These are phyloP conservation scores for Debaryomycetaceae sp. DNA, from an alignment of 1,139 yeast genomes.

Conservation along the genomic window DNA sequence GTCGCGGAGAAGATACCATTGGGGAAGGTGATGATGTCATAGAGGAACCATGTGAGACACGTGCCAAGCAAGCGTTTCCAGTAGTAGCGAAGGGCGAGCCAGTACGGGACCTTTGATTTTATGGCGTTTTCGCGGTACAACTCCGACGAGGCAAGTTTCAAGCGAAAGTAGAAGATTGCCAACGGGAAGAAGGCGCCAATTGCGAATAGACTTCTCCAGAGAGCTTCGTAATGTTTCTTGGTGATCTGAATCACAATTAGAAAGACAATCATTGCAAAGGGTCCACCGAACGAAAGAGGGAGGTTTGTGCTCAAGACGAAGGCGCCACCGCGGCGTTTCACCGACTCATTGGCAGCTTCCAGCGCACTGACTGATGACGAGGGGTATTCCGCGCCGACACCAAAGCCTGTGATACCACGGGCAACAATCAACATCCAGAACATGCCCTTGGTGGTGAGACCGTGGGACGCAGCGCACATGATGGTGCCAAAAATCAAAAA, in stretches of 20 bases:
- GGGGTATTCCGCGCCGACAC: constrained; percentile 72
- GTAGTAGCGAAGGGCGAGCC: constrained; percentile 40
- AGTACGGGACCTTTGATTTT: constrained; percentile 40
- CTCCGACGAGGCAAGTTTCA: constrained; percentile 58
- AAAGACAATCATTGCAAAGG: constrained; percentile 59
- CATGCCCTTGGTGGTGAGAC: constrained; percentile 39
- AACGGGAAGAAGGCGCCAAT: constrained; percentile 70
- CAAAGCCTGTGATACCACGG: constrained; percentile 63
- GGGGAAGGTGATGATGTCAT: constrained; percentile 57
- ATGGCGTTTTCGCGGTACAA: constrained; percentile 45
- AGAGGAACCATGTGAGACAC: constrained; percentile 52
- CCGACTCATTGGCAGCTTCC: constrained; percentile 60
- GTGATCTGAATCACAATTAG: constrained; percentile 57
- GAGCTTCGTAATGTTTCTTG: constrained; percentile 37
- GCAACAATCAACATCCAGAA: constrained; percentile 67
- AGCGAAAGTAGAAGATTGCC: constrained; percentile 59
- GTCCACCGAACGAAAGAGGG: constrained; percentile 68
- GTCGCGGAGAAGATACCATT: constrained; percentile 49
- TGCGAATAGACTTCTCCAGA: constrained; percentile 71
- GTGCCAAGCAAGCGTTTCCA: constrained; percentile 48
- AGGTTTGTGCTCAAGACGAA: constrained; percentile 60
- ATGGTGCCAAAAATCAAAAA: constrained; percentile 46
- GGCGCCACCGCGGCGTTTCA: constrained; percentile 51
- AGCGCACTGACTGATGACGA: constrained; percentile 60
- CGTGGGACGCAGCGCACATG: constrained; percentile 49